Base-by-base conservation (phyloP, 2,329 filamentous ascomycete genomes). In the Neopestalotiopsis clavispora region DNA sequence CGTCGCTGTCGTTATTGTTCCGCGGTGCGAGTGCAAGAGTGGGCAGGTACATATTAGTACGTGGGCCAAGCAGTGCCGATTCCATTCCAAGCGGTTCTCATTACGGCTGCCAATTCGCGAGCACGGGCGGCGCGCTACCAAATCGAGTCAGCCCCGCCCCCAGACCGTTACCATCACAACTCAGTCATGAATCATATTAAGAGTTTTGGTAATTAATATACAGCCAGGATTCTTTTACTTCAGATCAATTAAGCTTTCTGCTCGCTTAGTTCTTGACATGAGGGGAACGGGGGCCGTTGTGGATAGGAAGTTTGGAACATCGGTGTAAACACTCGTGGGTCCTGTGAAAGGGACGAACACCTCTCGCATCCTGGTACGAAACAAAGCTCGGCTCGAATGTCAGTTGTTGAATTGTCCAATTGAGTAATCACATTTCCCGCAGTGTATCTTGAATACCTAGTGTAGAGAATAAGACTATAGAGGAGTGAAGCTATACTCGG, bases 71-170 rank as follows among this genome's bases (percentile, higher is more conserved):
- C 32, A 34, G 30, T 30, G 57, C 57, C 57, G 57, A 59, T n/a
- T 28, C 32, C 59, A 40, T 62, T 38, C 34, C 34, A 38, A 38
- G 34, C 34, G 34, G 34, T 38, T 62, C 59, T 62, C 32, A 62
- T 62, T 62, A 38, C 59, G 17, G 59, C 7, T 40, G 32, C 59
- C 59, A 38, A 40, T 38, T 62, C 30, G 59, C 32, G 59, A 62
- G 12, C 59, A 13, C 23, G 32, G 32, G 17, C 59, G 30, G 59
- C 3, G 32, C 28, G 30, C 59, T 62, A 30, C 59, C 59, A 34
- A 62, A 62, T 62, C 32, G 59, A 62, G 59, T 40, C 59, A 62
- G 59, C 59, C 59, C 59, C 59, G 59, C 59, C 59, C 59, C 59
- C 32, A 32, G 34, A 62, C 32, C 10, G 59, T 34, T 30, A 59